Conservation (phyloP, 768 basidiomycete species). For the Hericium rajendrae region DNA sequence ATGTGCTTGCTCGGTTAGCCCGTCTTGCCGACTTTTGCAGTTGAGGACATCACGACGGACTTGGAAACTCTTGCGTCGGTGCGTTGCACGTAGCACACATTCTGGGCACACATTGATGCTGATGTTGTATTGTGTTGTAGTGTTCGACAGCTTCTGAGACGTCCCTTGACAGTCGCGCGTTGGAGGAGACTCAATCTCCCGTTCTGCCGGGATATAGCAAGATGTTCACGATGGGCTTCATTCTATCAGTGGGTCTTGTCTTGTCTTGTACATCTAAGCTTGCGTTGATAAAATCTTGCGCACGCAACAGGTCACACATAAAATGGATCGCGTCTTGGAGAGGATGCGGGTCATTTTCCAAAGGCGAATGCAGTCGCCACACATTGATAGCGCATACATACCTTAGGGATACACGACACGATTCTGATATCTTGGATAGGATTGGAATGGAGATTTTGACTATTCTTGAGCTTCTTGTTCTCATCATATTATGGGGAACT, state of each 20-base stretch:
- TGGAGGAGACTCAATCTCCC: neutral
- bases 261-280: neutral
- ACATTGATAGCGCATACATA: neutral
- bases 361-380: neutral
- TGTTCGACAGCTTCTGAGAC: no score
- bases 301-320: neutral
- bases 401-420: no score
- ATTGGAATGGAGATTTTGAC: slow-evolving; percentile 3
- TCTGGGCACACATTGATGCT: no score
- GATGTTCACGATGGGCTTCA: slow-evolving; percentile 10
- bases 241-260: slow-evolving; percentile 3
- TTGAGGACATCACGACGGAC: neutral
- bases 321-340: neutral
- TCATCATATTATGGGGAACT: neutral
- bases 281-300: neutral
- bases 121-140: no score
- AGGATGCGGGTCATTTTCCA: neutral
- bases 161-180: neutral
- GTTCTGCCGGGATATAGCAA: slow-evolving; percentile 1
- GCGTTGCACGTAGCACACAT: no score
- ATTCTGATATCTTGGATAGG: no score
- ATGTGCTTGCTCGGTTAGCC: neutral
- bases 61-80: no score
- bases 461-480: neutral
- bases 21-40: neutral